phyloP scores from a whole-genome alignment of 192 early-diverging fungal species.

The Diversispora epigaea region DNA sequence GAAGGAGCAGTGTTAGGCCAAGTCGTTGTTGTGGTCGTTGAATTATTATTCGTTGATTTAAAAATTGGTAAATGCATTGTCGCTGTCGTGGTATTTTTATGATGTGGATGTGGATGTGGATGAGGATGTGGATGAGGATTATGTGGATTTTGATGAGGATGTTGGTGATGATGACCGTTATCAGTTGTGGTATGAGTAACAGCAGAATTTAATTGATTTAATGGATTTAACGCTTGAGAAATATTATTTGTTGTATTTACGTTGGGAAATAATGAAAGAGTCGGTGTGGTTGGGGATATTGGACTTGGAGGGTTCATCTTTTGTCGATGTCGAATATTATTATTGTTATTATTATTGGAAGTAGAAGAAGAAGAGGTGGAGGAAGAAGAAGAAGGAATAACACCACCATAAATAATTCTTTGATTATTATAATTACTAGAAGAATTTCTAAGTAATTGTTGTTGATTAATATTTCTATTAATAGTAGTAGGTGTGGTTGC shows the following conservation, averaged over 20 bases:
- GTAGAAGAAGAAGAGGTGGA: too few species aligned
- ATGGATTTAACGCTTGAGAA: neutral
- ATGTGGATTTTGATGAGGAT: neutral
- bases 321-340: too few species aligned
- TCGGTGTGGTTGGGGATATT: too few species aligned
- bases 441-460: neutral
- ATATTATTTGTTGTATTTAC: neutral
- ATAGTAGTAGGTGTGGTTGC: neutral
- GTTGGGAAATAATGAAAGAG: too few species aligned
- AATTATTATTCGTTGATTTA: neutral
- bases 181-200: too few species aligned
- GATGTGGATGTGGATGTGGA: neutral
- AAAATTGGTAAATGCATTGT: slow-evolving; percentile 4
- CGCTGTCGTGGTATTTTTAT: neutral
- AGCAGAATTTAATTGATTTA: neutral
- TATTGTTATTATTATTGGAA: too few species aligned
- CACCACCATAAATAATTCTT: neutral
- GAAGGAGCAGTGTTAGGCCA: neutral
- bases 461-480: neutral
- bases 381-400: neutral
- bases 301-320: too few species aligned
- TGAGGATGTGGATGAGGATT: neutral
- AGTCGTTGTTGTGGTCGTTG: neutral
- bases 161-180: too few species aligned
- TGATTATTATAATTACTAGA: neutral